Conservation (phyloP, 2,329 filamentous ascomycete species). For the Fusarium xylarioides region DNA sequence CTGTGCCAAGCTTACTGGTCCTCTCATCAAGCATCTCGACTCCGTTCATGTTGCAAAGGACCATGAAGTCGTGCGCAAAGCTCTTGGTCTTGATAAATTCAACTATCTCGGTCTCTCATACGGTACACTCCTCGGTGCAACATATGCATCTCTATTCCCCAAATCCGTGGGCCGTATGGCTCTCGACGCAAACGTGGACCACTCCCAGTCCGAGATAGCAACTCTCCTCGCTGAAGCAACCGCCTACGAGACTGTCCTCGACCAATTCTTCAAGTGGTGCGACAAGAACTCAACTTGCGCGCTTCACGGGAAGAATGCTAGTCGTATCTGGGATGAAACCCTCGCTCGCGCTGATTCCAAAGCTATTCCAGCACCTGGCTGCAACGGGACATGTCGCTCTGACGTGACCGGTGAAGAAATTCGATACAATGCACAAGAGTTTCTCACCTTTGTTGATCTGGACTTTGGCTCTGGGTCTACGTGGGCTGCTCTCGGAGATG, state of each 20-base stretch:
- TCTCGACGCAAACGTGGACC: conserved; percentile 43
- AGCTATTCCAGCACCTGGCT: conserved; percentile 21
- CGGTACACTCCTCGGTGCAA: conserved; percentile 47
- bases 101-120: conserved; percentile 51
- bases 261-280: conserved; percentile 39
- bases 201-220: conserved; percentile 28
- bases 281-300: conserved; percentile 24
- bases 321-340: conserved; percentile 22
- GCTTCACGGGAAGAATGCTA: conserved; percentile 32
- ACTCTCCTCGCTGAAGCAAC: conserved; percentile 19
- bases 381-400: conserved; percentile 25
- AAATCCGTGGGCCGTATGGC: conserved; percentile 39
- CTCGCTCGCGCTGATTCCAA: conserved; percentile 19
- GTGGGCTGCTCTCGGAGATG: conserved; percentile 27
- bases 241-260: conserved; percentile 31
- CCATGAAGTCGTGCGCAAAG: conserved; percentile 34
- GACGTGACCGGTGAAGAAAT: conserved; percentile 39
- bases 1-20: conserved; percentile 35
- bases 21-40: conserved; percentile 38
- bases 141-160: conserved; percentile 46
- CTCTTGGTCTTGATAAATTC: conserved; percentile 36
- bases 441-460: conserved; percentile 23
- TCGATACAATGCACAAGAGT: conserved; percentile 20
- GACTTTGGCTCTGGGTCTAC: background rate
- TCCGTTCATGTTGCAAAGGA: conserved; percentile 38